These are phyloP conservation scores for Cyberlindnera nakhonratchasimensis DNA, from an alignment of 805 yeast species.

Conservation along the genomic window DNA sequence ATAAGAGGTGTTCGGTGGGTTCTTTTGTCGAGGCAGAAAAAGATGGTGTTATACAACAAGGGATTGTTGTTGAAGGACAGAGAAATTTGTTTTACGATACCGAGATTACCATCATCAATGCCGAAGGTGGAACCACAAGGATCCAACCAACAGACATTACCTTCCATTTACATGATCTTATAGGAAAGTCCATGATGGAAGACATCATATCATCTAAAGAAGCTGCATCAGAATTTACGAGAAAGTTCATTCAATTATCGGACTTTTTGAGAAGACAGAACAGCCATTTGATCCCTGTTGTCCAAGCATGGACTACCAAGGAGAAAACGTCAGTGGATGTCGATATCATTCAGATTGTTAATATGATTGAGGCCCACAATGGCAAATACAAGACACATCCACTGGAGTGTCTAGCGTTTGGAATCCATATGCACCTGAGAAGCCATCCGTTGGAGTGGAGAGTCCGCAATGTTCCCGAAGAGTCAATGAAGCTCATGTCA, in stretches of 20 bases:
- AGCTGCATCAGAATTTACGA: neutral
- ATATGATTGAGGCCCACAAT: slow-evolving; percentile 3
- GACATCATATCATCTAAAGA: slow-evolving; percentile 1
- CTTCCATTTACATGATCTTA: slow-evolving; percentile 11
- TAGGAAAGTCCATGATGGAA: neutral
- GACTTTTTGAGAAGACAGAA: neutral
- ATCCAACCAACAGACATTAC: slow-evolving; percentile 11
- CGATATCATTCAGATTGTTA: neutral
- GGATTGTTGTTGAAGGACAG: slow-evolving; percentile 11
- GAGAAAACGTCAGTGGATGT: slow-evolving; percentile 8
- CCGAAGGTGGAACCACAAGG: slow-evolving; percentile 4
- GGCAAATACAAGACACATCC: neutral
- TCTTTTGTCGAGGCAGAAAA: slow-evolving; percentile 13
- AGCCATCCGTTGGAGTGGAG: slow-evolving; percentile 13
- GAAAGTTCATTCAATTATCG: slow-evolving; percentile 1
- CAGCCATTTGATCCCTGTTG: slow-evolving; percentile 10
- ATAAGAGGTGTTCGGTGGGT: slow-evolving; percentile 8
- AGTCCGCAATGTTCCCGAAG: neutral
- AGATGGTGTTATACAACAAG: slow-evolving; percentile 1
- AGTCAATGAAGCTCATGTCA: neutral
- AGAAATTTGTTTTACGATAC: slow-evolving; percentile 6
- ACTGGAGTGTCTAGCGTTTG: slow-evolving; percentile 13
- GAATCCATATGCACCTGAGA: slow-evolving; percentile 11
- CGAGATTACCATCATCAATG: slow-evolving; percentile 7
- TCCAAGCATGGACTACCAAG: slow-evolving; percentile 15